Evolutionary conservation across 768 basidiomycete genomes (phyloP), one percentile per base, ranked within the genome.

Genomic region (Ramaria sp.): DNA sequence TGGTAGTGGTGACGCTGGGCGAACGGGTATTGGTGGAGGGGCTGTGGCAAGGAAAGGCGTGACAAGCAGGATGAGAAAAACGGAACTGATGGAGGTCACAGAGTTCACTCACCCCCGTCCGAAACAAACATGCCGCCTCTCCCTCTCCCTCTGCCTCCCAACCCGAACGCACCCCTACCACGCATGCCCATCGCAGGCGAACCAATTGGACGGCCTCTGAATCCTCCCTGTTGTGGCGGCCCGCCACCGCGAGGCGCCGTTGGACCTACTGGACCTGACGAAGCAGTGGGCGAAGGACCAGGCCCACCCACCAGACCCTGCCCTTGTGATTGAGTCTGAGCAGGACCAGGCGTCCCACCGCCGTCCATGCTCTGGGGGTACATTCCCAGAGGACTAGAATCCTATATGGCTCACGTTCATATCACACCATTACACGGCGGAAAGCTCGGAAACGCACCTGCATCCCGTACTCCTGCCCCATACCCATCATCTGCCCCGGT

Each of bases 1-100:
- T 0, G 89, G 89, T 1, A 92, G 74, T 16, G 89, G 89, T 0
- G 89, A 91, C 5, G 88, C 84, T 3, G 89, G 83, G 56, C 88
- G 78, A 34, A 81, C 81, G 38, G 85, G 81, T 6, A 74, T 72
- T 53, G 73, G 71, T 24, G 79, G 76, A 38, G 48, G 56, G 22
- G 36, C 51, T 62, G 52, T 39, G 25, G 27, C 34, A 27, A 50
- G 16, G 22, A 41, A 53, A 39, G 27, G n/a, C n/a, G n/a, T n/a
- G n/a, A n/a, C 30, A 38, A 55, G 22, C 27, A 73, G 64, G 27
- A 64, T 65, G 13, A 65, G 57, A 59, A 73, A 74, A 32, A 71
- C 9, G 16, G 22, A n/a, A n/a, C 18, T 51, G 25, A 25, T 13
- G 8, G 42, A 16, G 18, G 18, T 44, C 25, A 15, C 3, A 34